Conservation (phyloP, 1,139 yeast species). For the Candida albicans region DNA sequence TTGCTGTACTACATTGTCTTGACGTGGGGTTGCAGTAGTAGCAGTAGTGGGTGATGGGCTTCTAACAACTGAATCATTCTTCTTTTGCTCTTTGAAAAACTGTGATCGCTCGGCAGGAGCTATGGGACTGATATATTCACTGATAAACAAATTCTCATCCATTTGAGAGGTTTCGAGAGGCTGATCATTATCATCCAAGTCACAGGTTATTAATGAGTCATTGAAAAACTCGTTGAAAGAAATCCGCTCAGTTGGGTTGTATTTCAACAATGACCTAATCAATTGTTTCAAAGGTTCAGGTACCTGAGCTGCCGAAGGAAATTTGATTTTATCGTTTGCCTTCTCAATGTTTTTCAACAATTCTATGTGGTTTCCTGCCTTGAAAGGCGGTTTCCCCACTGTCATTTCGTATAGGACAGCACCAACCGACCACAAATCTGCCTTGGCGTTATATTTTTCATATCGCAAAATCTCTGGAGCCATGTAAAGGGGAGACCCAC, state of each 20-base stretch:
- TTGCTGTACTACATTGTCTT: background rate
- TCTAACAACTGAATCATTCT: constrained; percentile 1
- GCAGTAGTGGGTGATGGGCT: background rate
- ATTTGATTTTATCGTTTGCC: constrained; percentile 71
- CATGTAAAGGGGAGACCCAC: constrained; percentile 98
- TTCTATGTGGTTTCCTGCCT: constrained; percentile 90
- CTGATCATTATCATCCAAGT: constrained; percentile 47
- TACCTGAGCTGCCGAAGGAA: constrained; percentile 64
- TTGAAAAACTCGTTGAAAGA: constrained; percentile 84
- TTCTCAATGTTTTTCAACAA: constrained; percentile 80
- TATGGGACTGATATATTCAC: constrained; percentile 66
- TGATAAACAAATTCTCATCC: constrained; percentile 77
- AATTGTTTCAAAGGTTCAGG: constrained; percentile 66
- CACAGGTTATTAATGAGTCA: constrained; percentile 53
- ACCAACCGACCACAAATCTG: constrained; percentile 97
- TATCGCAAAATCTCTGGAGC: constrained; percentile 95
- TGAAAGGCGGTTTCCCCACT: constrained; percentile 92
- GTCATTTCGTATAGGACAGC: constrained; percentile 94
- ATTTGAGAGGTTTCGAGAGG: constrained; percentile 69
- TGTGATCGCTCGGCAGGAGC: constrained; percentile 20
- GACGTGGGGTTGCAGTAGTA: background rate
- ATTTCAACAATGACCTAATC: constrained; percentile 73
- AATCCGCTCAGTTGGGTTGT: constrained; percentile 84
- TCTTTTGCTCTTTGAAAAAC: constrained; percentile 16
- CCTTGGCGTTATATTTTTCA: constrained; percentile 95